Evolutionary conservation across 768 basidiomycete genomes (phyloP), one percentile per base, ranked within the genome.

Genomic region (Suillus placidus): DNA sequence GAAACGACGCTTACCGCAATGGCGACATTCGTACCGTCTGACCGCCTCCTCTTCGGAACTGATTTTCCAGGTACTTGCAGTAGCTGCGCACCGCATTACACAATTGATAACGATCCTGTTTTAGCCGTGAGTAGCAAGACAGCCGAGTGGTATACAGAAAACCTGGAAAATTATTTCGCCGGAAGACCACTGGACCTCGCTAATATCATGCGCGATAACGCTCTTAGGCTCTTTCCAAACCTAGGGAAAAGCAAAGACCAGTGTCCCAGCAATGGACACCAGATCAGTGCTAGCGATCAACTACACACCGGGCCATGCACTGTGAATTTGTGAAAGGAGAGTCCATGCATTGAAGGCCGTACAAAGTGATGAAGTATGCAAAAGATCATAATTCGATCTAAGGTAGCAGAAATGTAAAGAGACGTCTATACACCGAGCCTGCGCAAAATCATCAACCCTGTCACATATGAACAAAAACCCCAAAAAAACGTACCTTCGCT

Each of bases 21-120:
- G 71, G 79, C 87, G 56, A 72, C 73, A 23, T 87, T 89, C 71
- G 82, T 86, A 3, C 71, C 77, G 26, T 71, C 76, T 1, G 83
- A 86, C 54, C 86, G 76, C 42, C 75, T 93, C 62, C 76, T 92
- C 32, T 92, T 89, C 73, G 91, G 91, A 47, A 88, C 88, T 18
- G 91, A 93, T 74, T 90, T 90, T 71, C 91, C 91, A 62, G 91
- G 91, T 90, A 73, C 63, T 78, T 69, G 63, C 54, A 18, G 55
- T 32, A 30, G 14, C 40, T 60, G 30, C 40, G n/a, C 49, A 32
- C 37, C 34, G 37, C 61, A 26, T 32, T 49, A n/a, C 56, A 16
- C 9, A 30, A 37, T 16, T 45, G 51, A 6, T 23, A 37, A 57
- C 55, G 13, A 56, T 49, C 37, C 56, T 52, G 40, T 43, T 55